These are phyloP conservation scores for Geotrichum armillariae DNA, from an alignment of 1,139 yeast species.

Conservation along the genomic window DNA sequence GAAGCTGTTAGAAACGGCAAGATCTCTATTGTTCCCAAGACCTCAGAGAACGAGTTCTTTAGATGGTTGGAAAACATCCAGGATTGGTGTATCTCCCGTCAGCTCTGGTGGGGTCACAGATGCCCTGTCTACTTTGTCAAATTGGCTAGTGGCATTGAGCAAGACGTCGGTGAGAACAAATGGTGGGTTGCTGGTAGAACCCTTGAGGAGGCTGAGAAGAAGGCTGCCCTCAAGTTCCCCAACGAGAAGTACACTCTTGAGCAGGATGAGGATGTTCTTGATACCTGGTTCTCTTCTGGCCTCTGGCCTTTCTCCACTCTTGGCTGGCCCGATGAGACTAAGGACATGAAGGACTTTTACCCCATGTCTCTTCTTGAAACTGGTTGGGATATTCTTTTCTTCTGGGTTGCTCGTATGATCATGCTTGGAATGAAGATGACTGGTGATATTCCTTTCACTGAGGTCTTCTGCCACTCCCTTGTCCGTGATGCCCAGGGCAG, in stretches of 20 bases:
- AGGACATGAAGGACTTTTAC: constrained; percentile 73
- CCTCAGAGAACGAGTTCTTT: constrained; percentile 90
- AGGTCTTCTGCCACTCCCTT: constrained; percentile 96
- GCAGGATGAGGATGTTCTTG: constrained; percentile 97
- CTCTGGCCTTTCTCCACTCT: constrained; percentile 96
- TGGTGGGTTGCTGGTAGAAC: constrained; percentile 92
- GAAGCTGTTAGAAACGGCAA: constrained; percentile 82
- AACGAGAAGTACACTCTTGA: constrained; percentile 68
- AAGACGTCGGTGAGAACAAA: constrained; percentile 61
- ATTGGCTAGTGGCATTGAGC: constrained; percentile 42
- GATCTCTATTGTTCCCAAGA: constrained; percentile 78
- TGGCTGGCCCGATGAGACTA: constrained; percentile 87
- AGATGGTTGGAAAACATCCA: constrained; percentile 96
- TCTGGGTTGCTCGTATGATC: constrained; percentile 98
- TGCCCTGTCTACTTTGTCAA: constrained; percentile 92
- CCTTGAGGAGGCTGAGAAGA: constrained; percentile 76
- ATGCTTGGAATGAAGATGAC: constrained; percentile 87
- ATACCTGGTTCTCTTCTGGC: constrained; percentile 98
- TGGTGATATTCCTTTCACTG: constrained; percentile 89
- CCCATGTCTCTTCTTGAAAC: constrained; percentile 96
- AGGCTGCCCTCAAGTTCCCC: constrained; percentile 76
- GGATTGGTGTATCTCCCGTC: constrained; percentile 99
- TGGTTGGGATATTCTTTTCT: constrained; percentile 98
- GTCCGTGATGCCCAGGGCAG: constrained; percentile 99
- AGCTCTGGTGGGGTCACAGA: constrained; percentile 99